Conservation (phyloP, 2,329 filamentous ascomycete species). For the Ophiocordyceps camponoti-rufipedis region DNA sequence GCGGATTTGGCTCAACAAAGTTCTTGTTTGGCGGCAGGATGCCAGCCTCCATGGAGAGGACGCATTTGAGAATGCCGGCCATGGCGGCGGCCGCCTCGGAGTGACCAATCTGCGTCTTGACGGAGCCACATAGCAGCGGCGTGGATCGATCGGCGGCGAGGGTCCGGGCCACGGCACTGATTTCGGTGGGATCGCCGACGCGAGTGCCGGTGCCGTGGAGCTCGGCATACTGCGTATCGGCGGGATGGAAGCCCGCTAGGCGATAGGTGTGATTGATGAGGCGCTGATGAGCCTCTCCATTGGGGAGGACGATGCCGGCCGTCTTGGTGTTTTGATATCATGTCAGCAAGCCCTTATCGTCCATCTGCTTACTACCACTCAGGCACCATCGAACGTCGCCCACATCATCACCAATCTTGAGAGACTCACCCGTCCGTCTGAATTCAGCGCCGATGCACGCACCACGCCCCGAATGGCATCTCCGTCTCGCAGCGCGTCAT, state of each 20-base stretch:
- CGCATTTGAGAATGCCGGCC: not conserved
- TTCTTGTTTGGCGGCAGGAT: not conserved
- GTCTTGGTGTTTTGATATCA: not conserved
- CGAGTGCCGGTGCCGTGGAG: constrained; percentile 39
- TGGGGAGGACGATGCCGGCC: constrained; percentile 36
- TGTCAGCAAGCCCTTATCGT: not conserved
- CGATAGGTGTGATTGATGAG: constrained; percentile 20
- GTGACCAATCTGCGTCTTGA: not conserved
- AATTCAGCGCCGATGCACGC: not conserved
- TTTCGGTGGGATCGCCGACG: constrained; percentile 37
- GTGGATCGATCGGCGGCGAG: not conserved
- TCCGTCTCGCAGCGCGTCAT: not conserved
- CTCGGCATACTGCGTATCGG: constrained; percentile 20
- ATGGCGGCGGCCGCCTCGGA: not conserved
- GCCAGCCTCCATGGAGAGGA: not conserved
- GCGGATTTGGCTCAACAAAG: not conserved
- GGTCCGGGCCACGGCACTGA: constrained; percentile 18
- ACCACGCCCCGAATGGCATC: not conserved
- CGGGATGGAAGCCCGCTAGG: constrained; percentile 9
- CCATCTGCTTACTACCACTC: too few species aligned
- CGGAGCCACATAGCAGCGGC: not conserved
- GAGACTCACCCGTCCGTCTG: not conserved
- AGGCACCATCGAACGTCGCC: not conserved
- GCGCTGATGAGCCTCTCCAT: constrained; percentile 23
- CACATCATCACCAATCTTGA: not conserved